Evolutionary conservation across 169 alveolate genomes (phyloP), one percentile per base, ranked within the genome.

Genomic region (Plasmodium blacklocki): DNA sequence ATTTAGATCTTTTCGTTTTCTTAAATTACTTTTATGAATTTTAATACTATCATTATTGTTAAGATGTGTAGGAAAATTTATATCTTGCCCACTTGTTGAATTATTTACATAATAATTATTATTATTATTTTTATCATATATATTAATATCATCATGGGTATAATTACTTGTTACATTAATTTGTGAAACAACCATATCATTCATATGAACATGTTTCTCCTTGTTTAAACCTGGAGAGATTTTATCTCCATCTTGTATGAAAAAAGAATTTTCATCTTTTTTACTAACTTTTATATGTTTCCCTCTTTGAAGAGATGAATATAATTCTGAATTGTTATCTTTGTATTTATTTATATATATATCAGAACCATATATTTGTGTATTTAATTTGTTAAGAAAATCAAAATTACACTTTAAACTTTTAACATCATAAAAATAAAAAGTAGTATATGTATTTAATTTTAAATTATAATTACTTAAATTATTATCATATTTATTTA

Each of bases 401-500:
- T 49, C 58, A 50, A 78, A 64, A 47, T 78, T 66, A 14, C 62
- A 78, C 45, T 78, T 64, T 19, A 78, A 7, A 52, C 39, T 70
- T 23, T 78, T 64, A 29, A 67, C 68, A 58, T 78, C 89, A 71
- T 78, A 78, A 70, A 78, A 78, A 71, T 70, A 78, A 32, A 78
- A 78, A 58, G 64, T 78, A 12, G 89, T 78, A 45, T 64, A 78
- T 43, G 43, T 67, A 59, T 45, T 78, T 58, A 78, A n/a, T 59
- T 78, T 78, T 26, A 66, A 54, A 21, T 64, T 54, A 59, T 78
- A 78, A 58, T 73, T 64, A 78, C 71, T 78, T 66, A 78, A 78
- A 60, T 78, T 78, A 8, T 78, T 66, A 8, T 78, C 89, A 78
- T 78, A 66, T 45, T 78, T 78, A 45, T 78, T 78, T 64, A 78